Conservation (phyloP, 192 early-diverging fungal species). For the Backusella sp. region DNA sequence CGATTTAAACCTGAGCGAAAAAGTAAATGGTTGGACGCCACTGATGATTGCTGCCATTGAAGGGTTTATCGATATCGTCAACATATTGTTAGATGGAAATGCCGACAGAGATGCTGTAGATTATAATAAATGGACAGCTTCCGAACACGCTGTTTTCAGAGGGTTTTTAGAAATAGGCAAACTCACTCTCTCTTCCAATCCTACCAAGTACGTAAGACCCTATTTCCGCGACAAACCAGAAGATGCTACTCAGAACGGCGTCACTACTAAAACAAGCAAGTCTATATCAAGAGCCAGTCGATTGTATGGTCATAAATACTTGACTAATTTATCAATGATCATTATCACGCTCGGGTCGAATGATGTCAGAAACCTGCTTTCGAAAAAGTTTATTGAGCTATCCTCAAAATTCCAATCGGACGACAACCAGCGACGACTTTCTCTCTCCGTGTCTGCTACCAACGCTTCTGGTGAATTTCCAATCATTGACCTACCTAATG, state of each 20-base stretch:
- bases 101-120: constrained; percentile 50
- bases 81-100: constrained; percentile 49
- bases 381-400: constrained; percentile 44
- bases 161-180: constrained; percentile 51
- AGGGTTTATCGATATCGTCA: constrained; percentile 53
- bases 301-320: constrained; percentile 60
- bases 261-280: constrained; percentile 19
- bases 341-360: constrained; percentile 63
- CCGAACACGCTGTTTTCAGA: constrained; percentile 63
- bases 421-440: constrained; percentile 23
- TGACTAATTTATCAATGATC: constrained; percentile 60
- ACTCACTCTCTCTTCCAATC: constrained; percentile 40
- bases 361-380: constrained; percentile 45
- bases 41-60: constrained; percentile 65
- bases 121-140: constrained; percentile 53
- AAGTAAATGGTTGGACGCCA: constrained; percentile 60
- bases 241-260: neutral
- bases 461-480: constrained; percentile 59
- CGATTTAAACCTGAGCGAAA: constrained; percentile 50
- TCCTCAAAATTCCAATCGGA: constrained; percentile 29
- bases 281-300: constrained; percentile 41
- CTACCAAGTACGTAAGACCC: neutral
- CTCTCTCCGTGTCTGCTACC: constrained; percentile 55
- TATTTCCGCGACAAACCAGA: neutral
- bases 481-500: constrained; percentile 54